These are phyloP conservation scores for Meyerozyma guilliermondii DNA, from an alignment of 1,139 yeast genomes.

Conservation along the genomic window DNA sequence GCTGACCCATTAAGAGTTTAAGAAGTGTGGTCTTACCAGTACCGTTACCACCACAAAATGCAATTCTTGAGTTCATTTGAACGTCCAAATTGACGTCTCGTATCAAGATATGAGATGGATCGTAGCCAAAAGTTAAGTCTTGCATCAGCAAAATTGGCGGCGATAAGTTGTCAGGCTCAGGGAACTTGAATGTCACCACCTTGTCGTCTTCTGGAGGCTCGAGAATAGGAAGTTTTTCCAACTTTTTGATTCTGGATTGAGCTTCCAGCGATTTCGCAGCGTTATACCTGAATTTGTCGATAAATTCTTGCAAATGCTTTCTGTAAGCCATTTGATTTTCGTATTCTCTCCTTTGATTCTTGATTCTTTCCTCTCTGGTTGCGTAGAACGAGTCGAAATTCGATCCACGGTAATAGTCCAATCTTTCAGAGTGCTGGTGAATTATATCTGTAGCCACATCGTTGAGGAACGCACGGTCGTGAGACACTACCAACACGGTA, in stretches of 20 bases:
- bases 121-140: constrained; percentile 82
- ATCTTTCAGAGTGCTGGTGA: constrained; percentile 94
- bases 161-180: constrained; percentile 88
- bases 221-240: constrained; percentile 86
- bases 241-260: constrained; percentile 92
- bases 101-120: constrained; percentile 55
- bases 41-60: constrained; percentile 98
- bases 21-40: constrained; percentile 96
- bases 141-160: constrained; percentile 92
- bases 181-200: constrained; percentile 79
- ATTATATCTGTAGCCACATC: constrained; percentile 98
- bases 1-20: constrained; percentile 75
- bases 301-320: constrained; percentile 86
- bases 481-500: constrained; percentile 93
- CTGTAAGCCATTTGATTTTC: constrained; percentile 96
- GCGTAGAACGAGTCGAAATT: constrained; percentile 90
- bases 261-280: constrained; percentile 98
- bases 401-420: constrained; percentile 93
- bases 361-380: constrained; percentile 92
- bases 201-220: constrained; percentile 96
- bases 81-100: constrained; percentile 82
- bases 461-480: constrained; percentile 92
- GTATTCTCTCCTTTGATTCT: constrained; percentile 89
- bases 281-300: constrained; percentile 93
- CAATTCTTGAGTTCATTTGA: constrained; percentile 91